Evolutionary conservation across 805 yeast species (phyloP), one percentile per base, ranked within the genome.

Genomic region (Zygoascus biomembranicola): DNA sequence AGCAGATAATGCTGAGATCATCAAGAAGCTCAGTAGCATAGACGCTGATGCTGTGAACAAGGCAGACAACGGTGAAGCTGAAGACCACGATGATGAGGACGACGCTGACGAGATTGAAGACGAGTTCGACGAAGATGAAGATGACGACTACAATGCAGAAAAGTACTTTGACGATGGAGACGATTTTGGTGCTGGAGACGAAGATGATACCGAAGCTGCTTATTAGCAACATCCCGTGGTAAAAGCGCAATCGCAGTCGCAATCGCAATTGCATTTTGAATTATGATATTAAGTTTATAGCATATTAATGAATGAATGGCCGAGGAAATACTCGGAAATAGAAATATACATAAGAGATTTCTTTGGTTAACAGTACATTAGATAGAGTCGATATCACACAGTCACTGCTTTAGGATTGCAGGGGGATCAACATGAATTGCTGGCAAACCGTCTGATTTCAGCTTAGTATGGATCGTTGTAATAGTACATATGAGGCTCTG

Each of bases 121-220:
- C 19, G 84, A 80, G n/a, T 69, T 72, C 19, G 66, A 66, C 47
- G 88, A 84, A 60, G 89, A 84, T 57, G 87, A 83, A 56, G 85
- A 84, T 53, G 89, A 84, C 26, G 90, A 85, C 59, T 85, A 85
- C 62, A 85, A 85, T 61, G 92, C 92, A 8, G 92, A 85, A 61
- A 81, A 80, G 67, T 85, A 85, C 68, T 85, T 85, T 62, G 90
- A 85, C 45, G 87, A 84, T 57, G 85, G 81, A 50, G 82, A 78
- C 43, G 75, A 66, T 51, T 73, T 67, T 42, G 80, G 74, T 19
- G 83, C 75, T 50, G 82, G 72, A 35, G 87, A 77, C n/a, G 85
- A 78, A 46, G 71, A 61, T 28, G 59, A 62, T 52, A 84, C 77
- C 52, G 88, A 84, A 65, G 89, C 88, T 3, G 88, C 86, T 11